Base-by-base conservation (phyloP, 2,329 filamentous ascomycete species). In the Penicillium psychrosexuale region DNA sequence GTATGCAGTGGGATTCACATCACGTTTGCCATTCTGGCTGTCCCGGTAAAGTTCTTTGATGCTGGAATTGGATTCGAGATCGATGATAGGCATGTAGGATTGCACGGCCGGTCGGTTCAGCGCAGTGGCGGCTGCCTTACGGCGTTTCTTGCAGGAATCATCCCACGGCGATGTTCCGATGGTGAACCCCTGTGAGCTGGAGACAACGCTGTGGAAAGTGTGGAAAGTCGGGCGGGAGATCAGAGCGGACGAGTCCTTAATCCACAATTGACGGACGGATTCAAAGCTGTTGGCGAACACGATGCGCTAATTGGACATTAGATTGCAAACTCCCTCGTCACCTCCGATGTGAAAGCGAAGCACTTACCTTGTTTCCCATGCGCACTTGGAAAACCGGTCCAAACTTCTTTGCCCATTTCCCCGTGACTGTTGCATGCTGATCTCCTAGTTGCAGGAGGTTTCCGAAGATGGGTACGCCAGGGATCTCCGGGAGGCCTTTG, bases 101-200 rank as follows among this genome's bases (percentile, higher is more conserved):
- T 90, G 87, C 1, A 89, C 83, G 0, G 89, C 85, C 0, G 89
- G 88, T 0, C 87, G 82, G 69, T 92, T 92, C 22, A 93, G 79
- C 0, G 90, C 89, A 0, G 89, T 91, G 4, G 87, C 89, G 1
- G 89, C 89, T 0, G 88, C 89, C 75, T 91, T 92, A 59, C 90
- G 83, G 9, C 89, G 82, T 24, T 80, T 78, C 71, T 92, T 93
- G 74, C 88, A 90, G 2, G 85, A 90, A 47, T 91, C 89, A 58
- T 92, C 88, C 87, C 89, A 94, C 0, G 90, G 89, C 0, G 88
- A 91, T 0, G 89, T 91, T 1, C 90, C 90, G 57, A 94, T 91
- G 0, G 89, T 93, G 72, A 91, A 89, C 6, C 89, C 89, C 62
- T 91, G 87, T 0, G 87, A 89, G 33, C 80, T 84, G 1, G 88